phyloP scores from a whole-genome alignment of 1,139 yeast species.

The Sugiyamaella castrensis region DNA sequence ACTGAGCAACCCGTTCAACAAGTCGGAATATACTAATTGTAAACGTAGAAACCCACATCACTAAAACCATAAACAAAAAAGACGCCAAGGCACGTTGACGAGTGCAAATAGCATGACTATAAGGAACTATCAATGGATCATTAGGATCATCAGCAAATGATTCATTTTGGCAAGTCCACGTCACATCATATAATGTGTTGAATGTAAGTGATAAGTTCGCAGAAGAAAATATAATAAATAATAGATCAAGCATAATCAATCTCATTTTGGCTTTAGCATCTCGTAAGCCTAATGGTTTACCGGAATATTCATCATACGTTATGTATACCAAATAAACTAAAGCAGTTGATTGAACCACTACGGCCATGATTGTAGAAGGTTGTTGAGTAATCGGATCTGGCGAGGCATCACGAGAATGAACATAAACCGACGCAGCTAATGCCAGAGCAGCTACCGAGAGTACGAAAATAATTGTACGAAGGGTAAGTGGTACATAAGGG shows the following conservation, averaged over 20 bases:
- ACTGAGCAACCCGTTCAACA: constrained; percentile 59
- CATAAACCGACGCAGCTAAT: constrained; percentile 30
- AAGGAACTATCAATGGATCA: constrained; percentile 23
- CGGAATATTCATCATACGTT: constrained; percentile 85
- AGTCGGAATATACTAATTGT: constrained; percentile 79
- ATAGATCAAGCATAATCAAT: constrained; percentile 69
- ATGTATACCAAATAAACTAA: constrained; percentile 74
- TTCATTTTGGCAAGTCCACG: constrained; percentile 66
- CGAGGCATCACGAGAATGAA: constrained; percentile 33
- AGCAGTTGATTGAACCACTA: constrained; percentile 78
- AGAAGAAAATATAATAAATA: constrained; percentile 88
- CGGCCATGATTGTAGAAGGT: constrained; percentile 90
- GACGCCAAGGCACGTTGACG: constrained; percentile 78
- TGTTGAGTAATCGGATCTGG: constrained; percentile 62
- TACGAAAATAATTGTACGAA: constrained; percentile 65
- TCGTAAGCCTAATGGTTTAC: constrained; percentile 86
- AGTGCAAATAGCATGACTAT: constrained; percentile 55
- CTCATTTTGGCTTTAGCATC: constrained; percentile 80
- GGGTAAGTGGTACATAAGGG: constrained; percentile 75
- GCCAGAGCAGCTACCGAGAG: constrained; percentile 33
- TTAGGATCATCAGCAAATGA: neutral
- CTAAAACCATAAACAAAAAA: constrained; percentile 68
- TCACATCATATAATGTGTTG: constrained; percentile 72
- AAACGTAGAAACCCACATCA: constrained; percentile 83
- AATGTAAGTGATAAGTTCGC: constrained; percentile 86